Base-by-base conservation (phyloP, 371 early-diverging fungal genomes). In the Mucor sp. region DNA sequence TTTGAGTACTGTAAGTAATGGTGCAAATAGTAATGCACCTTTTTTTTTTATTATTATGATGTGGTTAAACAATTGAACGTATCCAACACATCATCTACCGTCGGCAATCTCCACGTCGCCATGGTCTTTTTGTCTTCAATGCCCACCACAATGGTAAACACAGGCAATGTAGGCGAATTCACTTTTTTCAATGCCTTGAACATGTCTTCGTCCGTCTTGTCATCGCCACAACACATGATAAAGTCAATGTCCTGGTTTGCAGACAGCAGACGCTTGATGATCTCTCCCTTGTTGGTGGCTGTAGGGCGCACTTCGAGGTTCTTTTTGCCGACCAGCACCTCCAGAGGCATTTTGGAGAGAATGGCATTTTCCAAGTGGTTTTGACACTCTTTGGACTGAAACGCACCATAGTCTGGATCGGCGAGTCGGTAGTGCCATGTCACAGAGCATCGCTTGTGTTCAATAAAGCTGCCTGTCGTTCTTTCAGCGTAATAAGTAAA, bases 121-220 rank as follows among this genome's bases (percentile, higher is more conserved):
- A 82, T 75, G 17, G 96, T 95, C 78, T 88, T 89, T 21, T 14
- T 53, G 23, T 87, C 88, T 28, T 92, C 88, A 25, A 87, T 69
- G 3, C 95, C 95, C 32, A 95, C 86, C 44, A 91, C 91, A 43
- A 84, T 74, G 3, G 90, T 89, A 67, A 90, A 91, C 41, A 83
- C 78, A 21, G 71, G 70, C 12, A 73, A 70, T 15, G 82, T 81
- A 25, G 69, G 66, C 8, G 73, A 33, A 41, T 60, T 62, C 0
- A 59, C 66, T 35, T 85, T 85, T 50, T 80, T 84, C 53, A 91
- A 60, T 0, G 86, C 84, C 17, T 88, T 82, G 75, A 92, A 92
- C 97, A 97, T 96, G 72, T 97, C 97, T 70, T 96, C 97, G 68
- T 97, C 97, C 7, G 96, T 97, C 71, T 89, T 86, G 80, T 97